Percentiles rank a stretch among this genome's conserved stretches.
Conservation (phyloP, 305 asterid genomes). For the Fraxinus platypoda region DNA sequence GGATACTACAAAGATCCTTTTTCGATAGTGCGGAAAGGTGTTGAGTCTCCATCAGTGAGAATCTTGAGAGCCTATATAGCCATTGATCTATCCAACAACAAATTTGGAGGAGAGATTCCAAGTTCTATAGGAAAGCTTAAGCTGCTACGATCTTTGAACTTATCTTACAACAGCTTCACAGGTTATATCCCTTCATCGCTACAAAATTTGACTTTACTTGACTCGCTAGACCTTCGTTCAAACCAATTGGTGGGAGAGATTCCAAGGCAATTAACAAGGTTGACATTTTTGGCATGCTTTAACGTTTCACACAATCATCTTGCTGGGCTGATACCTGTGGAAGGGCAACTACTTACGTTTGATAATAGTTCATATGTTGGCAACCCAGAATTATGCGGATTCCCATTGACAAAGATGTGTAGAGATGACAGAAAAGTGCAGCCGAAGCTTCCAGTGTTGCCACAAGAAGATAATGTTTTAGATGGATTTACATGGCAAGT, state of each 20-base stretch:
- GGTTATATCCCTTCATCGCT: constrained; percentile 27
- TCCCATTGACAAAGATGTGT: neutral
- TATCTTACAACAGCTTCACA: constrained; percentile 28
- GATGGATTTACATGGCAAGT: too few species aligned
- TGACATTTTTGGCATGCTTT: constrained; percentile 20
- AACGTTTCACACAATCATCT: constrained; percentile 31
- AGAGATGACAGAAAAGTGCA: neutral
- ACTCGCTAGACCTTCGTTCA: constrained; percentile 30
- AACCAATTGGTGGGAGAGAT: constrained; percentile 29
- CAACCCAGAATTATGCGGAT: constrained; percentile 9
- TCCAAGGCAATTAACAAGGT: constrained; percentile 10
- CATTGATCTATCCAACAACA: constrained; percentile 36
- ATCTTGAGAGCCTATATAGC: constrained; percentile 12
- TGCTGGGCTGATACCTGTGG: constrained; percentile 13
- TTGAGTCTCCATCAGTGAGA: neutral
- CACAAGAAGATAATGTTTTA: too few species aligned
- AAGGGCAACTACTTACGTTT: constrained; percentile 26
- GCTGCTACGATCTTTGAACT: constrained; percentile 19
- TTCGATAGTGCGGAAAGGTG: constrained; percentile 18
- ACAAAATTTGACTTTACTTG: constrained; percentile 11
- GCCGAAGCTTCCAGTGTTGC: too few species aligned
- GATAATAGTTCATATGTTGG: constrained; percentile 22
- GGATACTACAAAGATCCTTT: constrained; percentile 14
- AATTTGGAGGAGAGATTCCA: constrained; percentile 29
- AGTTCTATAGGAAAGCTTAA: constrained; percentile 8